Percentiles rank a stretch among this genome's conserved stretches.
phyloP scores from a whole-genome alignment of 768 basidiomycete genomes.

The Tephrocybe sp. region DNA sequence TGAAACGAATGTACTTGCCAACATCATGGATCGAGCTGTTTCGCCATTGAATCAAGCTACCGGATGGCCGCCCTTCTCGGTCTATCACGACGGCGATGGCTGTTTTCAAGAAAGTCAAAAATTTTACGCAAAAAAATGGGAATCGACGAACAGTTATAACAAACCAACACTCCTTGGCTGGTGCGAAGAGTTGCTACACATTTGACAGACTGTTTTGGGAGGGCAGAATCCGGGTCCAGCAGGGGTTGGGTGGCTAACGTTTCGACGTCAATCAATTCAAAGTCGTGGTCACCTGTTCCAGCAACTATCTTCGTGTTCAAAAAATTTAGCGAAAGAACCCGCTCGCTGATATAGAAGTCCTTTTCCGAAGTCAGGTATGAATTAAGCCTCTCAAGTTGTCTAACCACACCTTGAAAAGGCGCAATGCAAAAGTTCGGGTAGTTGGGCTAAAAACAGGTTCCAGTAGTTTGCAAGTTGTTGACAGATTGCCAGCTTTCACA shows the following conservation, averaged over 20 bases:
- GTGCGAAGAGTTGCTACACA: constrained; percentile 79
- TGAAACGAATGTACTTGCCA: constrained; percentile 4
- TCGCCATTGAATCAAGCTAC: constrained; percentile 9
- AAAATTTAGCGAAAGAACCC: constrained; percentile 74
- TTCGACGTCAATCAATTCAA: constrained; percentile 51
- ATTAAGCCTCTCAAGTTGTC: not conserved
- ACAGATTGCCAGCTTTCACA: constrained; percentile 31
- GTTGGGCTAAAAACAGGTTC: constrained; percentile 1
- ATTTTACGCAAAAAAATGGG: not conserved
- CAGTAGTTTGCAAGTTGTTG: constrained; percentile 11
- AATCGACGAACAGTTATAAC: constrained; percentile 65
- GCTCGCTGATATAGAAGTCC: constrained; percentile 85
- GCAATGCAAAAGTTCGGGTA: not conserved
- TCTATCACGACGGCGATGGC: constrained; percentile 12
- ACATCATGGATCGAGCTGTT: constrained; percentile 1
- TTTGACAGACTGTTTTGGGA: constrained; percentile 59
- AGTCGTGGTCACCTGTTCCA: constrained; percentile 18
- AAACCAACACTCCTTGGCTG: constrained; percentile 73
- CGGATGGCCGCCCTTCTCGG: constrained; percentile 4
- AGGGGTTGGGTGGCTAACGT: constrained; percentile 76
- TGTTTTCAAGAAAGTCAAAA: not conserved
- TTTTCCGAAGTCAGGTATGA: constrained; percentile 22
- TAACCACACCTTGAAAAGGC: constrained; percentile 10
- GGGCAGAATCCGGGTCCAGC: constrained; percentile 58
- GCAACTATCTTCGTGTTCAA: constrained; percentile 40